These are phyloP conservation scores for Exophiala dermatitidis DNA, from an alignment of 2,329 filamentous ascomycete species.

Conservation along the genomic window DNA sequence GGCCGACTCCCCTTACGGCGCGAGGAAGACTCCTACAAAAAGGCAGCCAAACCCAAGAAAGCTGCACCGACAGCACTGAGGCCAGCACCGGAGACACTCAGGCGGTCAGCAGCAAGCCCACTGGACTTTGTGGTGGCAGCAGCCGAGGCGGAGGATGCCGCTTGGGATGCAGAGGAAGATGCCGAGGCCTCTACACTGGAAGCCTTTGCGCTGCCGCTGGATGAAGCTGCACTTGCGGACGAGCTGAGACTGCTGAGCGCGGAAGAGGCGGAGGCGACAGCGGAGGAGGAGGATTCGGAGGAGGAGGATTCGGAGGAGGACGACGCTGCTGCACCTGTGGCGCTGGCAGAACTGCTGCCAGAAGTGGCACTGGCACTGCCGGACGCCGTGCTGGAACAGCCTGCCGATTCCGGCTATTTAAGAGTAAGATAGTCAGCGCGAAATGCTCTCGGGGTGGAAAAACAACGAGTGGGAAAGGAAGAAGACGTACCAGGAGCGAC, in stretches of 20 bases:
- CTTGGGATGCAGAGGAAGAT: neutral
- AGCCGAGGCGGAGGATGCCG: neutral
- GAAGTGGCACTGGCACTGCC: neutral
- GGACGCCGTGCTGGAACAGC: slow-evolving; percentile 4
- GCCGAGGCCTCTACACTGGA: neutral
- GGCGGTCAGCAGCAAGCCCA: slow-evolving; percentile 12
- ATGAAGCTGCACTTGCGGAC: slow-evolving; percentile 1
- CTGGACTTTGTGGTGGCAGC: slow-evolving; percentile 1
- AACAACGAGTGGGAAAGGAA: neutral
- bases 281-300: slow-evolving; percentile 3
- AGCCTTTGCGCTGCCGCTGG: slow-evolving; percentile 1
- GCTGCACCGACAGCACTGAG: slow-evolving; percentile 16
- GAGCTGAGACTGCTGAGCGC: neutral
- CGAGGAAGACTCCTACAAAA: slow-evolving; percentile 7
- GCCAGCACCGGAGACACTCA: slow-evolving; percentile 5
- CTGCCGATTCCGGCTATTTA: slow-evolving; percentile 13
- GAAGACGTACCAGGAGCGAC: slow-evolving; percentile 27
- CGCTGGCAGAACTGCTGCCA: slow-evolving; percentile 17
- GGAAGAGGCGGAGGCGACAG: slow-evolving; percentile 5
- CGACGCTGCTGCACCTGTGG: slow-evolving; percentile 14
- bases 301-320: slow-evolving; percentile 1
- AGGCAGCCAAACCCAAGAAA: slow-evolving; percentile 18
- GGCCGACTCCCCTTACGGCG: neutral
- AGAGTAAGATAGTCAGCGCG: neutral
- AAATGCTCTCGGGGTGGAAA: slow-evolving; percentile 4